These are phyloP conservation scores for Trametes polyzona DNA, from an alignment of 1,284 basidiomycete genomes.

Conservation along the genomic window DNA sequence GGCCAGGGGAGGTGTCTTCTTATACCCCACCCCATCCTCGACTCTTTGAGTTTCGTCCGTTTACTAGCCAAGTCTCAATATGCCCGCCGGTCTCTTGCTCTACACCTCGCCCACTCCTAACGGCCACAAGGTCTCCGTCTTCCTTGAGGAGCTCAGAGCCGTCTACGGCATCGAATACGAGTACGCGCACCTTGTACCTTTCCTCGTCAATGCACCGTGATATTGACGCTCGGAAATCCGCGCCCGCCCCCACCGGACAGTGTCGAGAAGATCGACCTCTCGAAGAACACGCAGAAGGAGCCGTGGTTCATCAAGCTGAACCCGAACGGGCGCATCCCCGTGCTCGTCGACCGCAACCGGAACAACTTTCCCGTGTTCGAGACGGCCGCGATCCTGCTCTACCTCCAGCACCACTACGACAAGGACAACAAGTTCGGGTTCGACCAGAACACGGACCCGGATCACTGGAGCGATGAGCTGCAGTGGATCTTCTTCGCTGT, in stretches of 20 bases:
- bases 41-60: neutral
- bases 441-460: constrained; percentile 39
- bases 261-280: constrained; percentile 39
- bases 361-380: constrained; percentile 58
- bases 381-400: constrained; percentile 56
- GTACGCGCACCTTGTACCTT: constrained; percentile 19
- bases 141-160: constrained; percentile 38
- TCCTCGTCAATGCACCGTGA: neutral
- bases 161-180: constrained; percentile 36
- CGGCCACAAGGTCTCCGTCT: constrained; percentile 51
- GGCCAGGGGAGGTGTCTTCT: neutral
- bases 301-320: constrained; percentile 60
- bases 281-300: constrained; percentile 54
- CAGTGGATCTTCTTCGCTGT: constrained; percentile 84
- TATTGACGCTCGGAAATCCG: neutral
- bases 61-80: neutral
- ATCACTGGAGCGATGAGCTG: constrained; percentile 58
- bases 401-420: constrained; percentile 55
- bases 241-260: no score
- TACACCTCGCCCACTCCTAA: constrained; percentile 73
- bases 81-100: constrained; percentile 40
- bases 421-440: constrained; percentile 54
- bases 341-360: constrained; percentile 46
- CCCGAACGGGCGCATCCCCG: constrained; percentile 65
- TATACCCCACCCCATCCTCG: neutral